These are phyloP conservation scores for Pseudotsuga menziesii DNA, from an alignment of 75 land plant species.

Conservation along the genomic window DNA sequence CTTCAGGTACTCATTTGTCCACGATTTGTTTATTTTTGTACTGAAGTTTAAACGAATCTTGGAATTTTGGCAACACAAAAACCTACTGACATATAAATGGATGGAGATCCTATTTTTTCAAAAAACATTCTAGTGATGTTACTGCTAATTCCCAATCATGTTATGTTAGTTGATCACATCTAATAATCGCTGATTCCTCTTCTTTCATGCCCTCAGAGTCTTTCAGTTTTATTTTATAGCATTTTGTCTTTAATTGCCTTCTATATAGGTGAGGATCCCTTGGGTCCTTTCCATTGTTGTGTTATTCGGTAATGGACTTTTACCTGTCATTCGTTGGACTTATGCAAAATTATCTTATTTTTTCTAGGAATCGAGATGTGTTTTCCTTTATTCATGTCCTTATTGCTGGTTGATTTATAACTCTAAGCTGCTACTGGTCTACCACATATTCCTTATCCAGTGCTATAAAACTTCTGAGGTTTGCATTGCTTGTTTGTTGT, in stretches of 20 bases:
- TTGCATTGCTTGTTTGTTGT: not conserved
- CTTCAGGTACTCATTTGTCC: conserved; percentile 49
- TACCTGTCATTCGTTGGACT: not conserved
- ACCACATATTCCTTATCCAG: too few species aligned
- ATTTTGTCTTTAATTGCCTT: not conserved
- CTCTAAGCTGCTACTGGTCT: not conserved
- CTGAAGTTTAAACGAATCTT: conserved; percentile 2
- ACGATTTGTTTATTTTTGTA: not conserved
- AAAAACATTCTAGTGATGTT: conserved; percentile 1
- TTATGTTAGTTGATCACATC: not conserved
- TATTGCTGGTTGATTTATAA: not conserved
- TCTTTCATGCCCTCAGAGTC: not conserved
- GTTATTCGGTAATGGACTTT: not conserved
- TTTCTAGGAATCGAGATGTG: not conserved
- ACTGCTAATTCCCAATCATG: not conserved
- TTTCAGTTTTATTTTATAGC: too few species aligned
- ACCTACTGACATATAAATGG: not conserved
- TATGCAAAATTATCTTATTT: not conserved
- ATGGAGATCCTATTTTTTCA: not conserved
- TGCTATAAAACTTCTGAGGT: too few species aligned
- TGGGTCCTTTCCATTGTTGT: not conserved
- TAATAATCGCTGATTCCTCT: not conserved
- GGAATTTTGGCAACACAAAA: not conserved
- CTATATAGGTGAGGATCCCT: not conserved
- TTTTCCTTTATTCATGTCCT: not conserved